Evolutionary conservation across 2,329 filamentous ascomycete genomes (phyloP), one percentile per base, ranked within the genome.

Genomic region (Xylaria sp.): DNA sequence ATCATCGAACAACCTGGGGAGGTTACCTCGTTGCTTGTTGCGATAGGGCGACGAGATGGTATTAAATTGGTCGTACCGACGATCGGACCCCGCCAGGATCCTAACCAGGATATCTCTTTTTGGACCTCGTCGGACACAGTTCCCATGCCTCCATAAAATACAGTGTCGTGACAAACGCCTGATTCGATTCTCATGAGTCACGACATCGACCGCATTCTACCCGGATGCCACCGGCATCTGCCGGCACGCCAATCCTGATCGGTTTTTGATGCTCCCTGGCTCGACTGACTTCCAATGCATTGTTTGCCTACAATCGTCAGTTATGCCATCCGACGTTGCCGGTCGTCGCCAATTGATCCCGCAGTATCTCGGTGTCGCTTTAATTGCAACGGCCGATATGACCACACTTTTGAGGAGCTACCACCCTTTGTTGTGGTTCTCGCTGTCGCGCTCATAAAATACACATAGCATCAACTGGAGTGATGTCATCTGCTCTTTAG

Each of bases 121-220:
- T 53, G 36, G 49, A 20, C 23, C 57, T 58, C 6, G 53, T 46
- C 65, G 53, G 59, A 46, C 36, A 59, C 53, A 60, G 54, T 17
- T 46, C 59, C 46, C 44, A 51, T 58, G 59, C 66, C 53, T 59
- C 33, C 36, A 49, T 42, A 51, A n/a, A 31, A n/a, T 51, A 51
- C 28, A 42, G 20, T 28, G 44, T 36, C 38, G 26, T 54, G 46
- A 40, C 48, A 23, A 66, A 59, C 53, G 66, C 57, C 66, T 69
- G 66, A 69, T 69, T 69, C 59, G 66, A 59, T 59, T 38, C 46
- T 59, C 58, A 69, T 66, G 63, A 63, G 66, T 66, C 66, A 69
- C 66, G 63, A 58, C 63, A 59, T 69, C 58, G 46, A 63, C 63
- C 49, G 57, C 61, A 61, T 61, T 61, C 60, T 36, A 56, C 57